Evolutionary conservation across 1,139 yeast species (phyloP), one percentile per base, ranked within the genome.

Genomic region (Candida sp.): DNA sequence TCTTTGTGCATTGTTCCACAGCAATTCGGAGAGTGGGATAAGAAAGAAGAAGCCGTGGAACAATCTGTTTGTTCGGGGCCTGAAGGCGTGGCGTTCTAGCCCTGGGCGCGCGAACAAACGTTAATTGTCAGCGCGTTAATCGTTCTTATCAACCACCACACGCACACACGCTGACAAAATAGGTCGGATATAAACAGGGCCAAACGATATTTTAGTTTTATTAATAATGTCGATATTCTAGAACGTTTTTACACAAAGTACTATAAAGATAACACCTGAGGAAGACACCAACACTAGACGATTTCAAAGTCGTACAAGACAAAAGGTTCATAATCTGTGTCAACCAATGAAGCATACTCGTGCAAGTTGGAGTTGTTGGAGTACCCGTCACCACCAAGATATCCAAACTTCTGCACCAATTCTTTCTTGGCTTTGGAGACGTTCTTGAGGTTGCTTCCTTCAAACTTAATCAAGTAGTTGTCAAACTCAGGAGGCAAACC

Each of bases 401-500:
- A 93, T 7, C 96, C 96, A 66, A 88, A 94, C 67, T 90, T 86
- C 44, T 77, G 78, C 46, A 88, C 71, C 56, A 93, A 77, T 58
- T 86, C 88, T 56, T 81, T 75, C 69, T 88, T 91, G 42, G 91
- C 85, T 66, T 80, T 84, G 44, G 75, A 75, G 39, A 84, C 60
- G 48, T 69, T 66, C 63, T 81, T 77, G 58, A 74, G 65, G 61
- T 78, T 62, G 23, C 63, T 51, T 30, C 63, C 65, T 17, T 66
- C 65, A 51, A 82, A 70, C 58, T 81, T 78, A 52, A 88, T 69
- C 48, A 86, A 72, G 58, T 72, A 85, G 52, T 89, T 84, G 64
- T 85, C 83, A 68, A 94, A 94, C 65, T 88, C 88, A 39, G 99
- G 98, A 37, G 99, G 99, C 56, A 94, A 81, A 1, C 99, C 99